Base-by-base conservation (phyloP, 805 yeast species). In the Groenewaldozyma tartarivorans region DNA sequence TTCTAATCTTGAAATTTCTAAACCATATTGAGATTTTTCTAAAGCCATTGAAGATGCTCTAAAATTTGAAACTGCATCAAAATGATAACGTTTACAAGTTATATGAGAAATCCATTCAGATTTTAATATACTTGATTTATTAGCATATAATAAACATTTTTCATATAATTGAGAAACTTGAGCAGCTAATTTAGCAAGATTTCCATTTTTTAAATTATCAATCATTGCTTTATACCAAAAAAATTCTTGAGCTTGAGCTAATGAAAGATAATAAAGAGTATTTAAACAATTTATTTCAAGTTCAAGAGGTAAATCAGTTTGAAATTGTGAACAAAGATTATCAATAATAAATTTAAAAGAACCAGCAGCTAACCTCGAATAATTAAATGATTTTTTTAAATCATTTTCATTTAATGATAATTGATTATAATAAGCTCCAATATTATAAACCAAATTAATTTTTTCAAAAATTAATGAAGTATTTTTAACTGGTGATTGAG, bases 241-340 rank as follows among this genome's bases (percentile, higher is more conserved):
- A 9, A 76, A 69, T 54, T 88, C 96, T 58, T 87, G 95, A 0
- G 95, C 92, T 52, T 85, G 95, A 0, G 94, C 92, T 31, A 82
- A 54, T 74, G 74, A 73, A 27, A 86, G 53, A 9, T 56, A 49
- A 29, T 68, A 60, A 40, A 87, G 60, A 15, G 77, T 64, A 9
- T 63, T 60, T 6, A 81, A 51, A 0, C 84, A 74, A 9, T 68
- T 67, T 1, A 43, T 33, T 31, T 74, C 75, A 13, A 83, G 58
- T 39, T 76, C 85, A 21, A 66, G 46, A 3, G 68, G 67, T 5
- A 57, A 48, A 3, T 48, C 40, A 5, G 52, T 44, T 5, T 41
- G 37, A 19, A 59, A 44, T 15, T 45, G 50, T 6, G 54, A 53
- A 3, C 39, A 43, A 11, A 49, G 49, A 3, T 50, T 45, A 5